Evolutionary conservation across 441 rosid species (phyloP), one percentile per base, ranked within the genome.

Genomic region (Erysimum cheiri): DNA sequence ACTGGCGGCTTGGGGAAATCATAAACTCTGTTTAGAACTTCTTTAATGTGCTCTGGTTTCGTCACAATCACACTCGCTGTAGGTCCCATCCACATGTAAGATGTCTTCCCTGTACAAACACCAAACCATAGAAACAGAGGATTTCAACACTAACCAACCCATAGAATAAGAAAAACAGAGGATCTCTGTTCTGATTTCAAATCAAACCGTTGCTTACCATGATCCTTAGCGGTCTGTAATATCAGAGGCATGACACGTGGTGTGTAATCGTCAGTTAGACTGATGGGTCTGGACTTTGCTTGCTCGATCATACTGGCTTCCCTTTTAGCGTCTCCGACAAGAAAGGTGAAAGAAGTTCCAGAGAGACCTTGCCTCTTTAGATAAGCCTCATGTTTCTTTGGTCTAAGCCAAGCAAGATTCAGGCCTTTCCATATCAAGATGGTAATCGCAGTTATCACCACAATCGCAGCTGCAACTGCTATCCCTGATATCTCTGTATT

Each of bases 1-100:
- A 14, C 3, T 14, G 71, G 59, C 9, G 75, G 67, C 77, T 80
- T 83, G 0, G 65, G 70, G 35, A 81, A 81, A 26, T 81, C 80
- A 2, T 69, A 26, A 7, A 41, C 26, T 24, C 49, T 73, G 55
- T 60, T 80, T 9, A 82, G 10, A 4, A 81, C 71, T 52, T 83
- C 85, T 74, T 67, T 79, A 43, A 76, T 74, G 67, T 67, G 67
- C 67, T 81, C 73, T 29, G 85, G 71, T 37, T 77, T 73, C 74
- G 72, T 73, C 11, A 81, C 46, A 12, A 53, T 65, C 69, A 82
- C 71, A 40, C 68, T 68, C 12, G 84, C 82, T 32, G 13, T 59
- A 8, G 79, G 67, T 44, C 86, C 84, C 2, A 28, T 4, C 81
- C 85, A 82, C 59, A 61, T 43, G 35, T 65, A 77, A 29, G 33